phyloP scores from a whole-genome alignment of 2,329 filamentous ascomycete genomes.

The Pezicula neosporulosa region DNA sequence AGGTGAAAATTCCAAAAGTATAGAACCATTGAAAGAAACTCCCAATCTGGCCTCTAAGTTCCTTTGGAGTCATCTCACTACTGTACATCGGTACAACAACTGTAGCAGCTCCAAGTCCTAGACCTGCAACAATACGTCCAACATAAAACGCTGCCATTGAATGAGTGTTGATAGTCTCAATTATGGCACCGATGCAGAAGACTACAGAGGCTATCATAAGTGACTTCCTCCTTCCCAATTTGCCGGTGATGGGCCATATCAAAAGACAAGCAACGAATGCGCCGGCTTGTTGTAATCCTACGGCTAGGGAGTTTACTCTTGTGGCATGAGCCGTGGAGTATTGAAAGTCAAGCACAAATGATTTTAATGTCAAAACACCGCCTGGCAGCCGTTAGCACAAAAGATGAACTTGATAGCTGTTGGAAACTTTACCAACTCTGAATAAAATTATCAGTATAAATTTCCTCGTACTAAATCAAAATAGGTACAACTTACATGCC shows the following conservation, averaged over 20 bases:
- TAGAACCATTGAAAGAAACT: conserved; percentile 35
- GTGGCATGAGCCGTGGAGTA: conserved; percentile 36
- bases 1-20: conserved; percentile 30
- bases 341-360: conserved; percentile 39
- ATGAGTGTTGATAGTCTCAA: conserved; percentile 44
- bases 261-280: conserved; percentile 47
- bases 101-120: conserved; percentile 42
- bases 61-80: conserved; percentile 39
- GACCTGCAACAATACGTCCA: conserved; percentile 42
- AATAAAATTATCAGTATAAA: conserved; percentile 16
- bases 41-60: conserved; percentile 33
- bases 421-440: conserved; percentile 25
- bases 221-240: conserved; percentile 38
- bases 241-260: conserved; percentile 45
- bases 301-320: conserved; percentile 40
- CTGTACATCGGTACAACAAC: conserved; percentile 40
- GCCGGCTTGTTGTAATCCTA: conserved; percentile 47
- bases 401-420: neutral
- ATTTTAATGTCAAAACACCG: conserved; percentile 41
- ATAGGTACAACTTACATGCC: conserved; percentile 27
- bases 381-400: conserved; percentile 17
- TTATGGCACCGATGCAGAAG: conserved; percentile 35
- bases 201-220: conserved; percentile 40
- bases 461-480: neutral
- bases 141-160: conserved; percentile 41